phyloP scores from a whole-genome alignment of 768 basidiomycete species.

The Lentinula detonsa region DNA sequence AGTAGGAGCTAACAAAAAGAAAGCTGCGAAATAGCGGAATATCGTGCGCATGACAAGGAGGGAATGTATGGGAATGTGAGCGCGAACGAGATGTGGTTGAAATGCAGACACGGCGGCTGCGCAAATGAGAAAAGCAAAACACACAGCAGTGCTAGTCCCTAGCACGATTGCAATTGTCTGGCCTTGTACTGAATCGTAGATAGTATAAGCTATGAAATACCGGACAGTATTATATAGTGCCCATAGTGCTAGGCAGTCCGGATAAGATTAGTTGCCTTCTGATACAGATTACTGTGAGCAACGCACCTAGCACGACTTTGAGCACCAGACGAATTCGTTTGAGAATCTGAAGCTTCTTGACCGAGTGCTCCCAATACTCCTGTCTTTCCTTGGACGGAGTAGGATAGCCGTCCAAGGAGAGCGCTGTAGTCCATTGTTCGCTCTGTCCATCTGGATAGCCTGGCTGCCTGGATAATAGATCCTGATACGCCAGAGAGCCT shows the following conservation, averaged over 20 bases:
- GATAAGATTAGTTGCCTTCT: neutral
- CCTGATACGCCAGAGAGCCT: conserved; percentile 19
- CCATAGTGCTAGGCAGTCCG: conserved; percentile 42
- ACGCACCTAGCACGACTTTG: conserved; percentile 34
- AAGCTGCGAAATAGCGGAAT: conserved; percentile 36
- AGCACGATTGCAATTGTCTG: conserved; percentile 40
- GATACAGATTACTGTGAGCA: neutral
- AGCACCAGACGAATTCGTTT: conserved; percentile 21
- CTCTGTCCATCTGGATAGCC: conserved; percentile 16
- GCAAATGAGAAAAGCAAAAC: conserved; percentile 32
- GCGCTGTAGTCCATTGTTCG: conserved; percentile 21
- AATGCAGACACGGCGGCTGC: conserved; percentile 33
- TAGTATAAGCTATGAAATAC: conserved; percentile 55
- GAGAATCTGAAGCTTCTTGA: conserved; percentile 23
- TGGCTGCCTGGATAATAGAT: conserved; percentile 27
- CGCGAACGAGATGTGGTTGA: conserved; percentile 28
- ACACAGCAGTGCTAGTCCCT: conserved; percentile 38
- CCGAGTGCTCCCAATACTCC: conserved; percentile 15
- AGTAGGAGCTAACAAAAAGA: conserved; percentile 47
- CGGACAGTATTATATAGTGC: conserved; percentile 55
- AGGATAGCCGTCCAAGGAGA: conserved; percentile 21
- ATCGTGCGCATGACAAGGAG: conserved; percentile 22
- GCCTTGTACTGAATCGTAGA: conserved; percentile 32
- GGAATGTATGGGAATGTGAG: conserved; percentile 22
- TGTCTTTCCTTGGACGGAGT: conserved; percentile 22